Base-by-base conservation (phyloP, 805 yeast species). In the Metschnikowia kunwiensis region DNA sequence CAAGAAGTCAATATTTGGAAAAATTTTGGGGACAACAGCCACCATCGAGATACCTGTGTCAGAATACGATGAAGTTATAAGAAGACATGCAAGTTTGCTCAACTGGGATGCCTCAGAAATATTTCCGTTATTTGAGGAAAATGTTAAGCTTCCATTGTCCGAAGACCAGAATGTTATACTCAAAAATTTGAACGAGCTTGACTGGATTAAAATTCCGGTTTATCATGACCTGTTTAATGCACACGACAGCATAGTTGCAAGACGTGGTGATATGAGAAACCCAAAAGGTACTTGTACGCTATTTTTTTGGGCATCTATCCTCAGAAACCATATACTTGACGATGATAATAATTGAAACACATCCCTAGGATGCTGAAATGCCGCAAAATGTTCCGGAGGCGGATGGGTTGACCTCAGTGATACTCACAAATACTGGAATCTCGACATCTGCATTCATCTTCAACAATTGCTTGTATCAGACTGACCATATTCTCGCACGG, bases 231-330 rank as follows among this genome's bases (percentile, higher is more conserved):
- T 82, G 12, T 66, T 82, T 52, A 87, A 88, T 57, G 80, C 97
- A 0, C 97, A 89, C 54, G 95, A 84, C 41, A 85, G 84, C 4
- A 85, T 91, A 35, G 84, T 87, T 12, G 86, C 91, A 12, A 70
- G 97, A 44, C 69, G 80, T 38, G 88, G 88, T 0, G 61, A 77
- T 2, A 55, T 60, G 22, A 65, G 65, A 15, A 69, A 73, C 32
- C 69, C 78, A 0, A 65, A 69, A 15, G 83, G 83, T 0, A 61
- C 77, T 1, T 72, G 80, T 2, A 62, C 74, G 0, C 54, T 78
- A 23, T 71, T 68, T 13, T 58, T 79, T 27, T 79, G 79, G 76
- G 67, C 54, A 8, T 63, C 70, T 3, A 53, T 66, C 11, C 53
- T 68, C 30, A 47, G 69, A 30, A 54, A 50, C 29, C 63, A 64